Conservation (phyloP, 257 asterid species). For the Solanum megistacrolobum region DNA sequence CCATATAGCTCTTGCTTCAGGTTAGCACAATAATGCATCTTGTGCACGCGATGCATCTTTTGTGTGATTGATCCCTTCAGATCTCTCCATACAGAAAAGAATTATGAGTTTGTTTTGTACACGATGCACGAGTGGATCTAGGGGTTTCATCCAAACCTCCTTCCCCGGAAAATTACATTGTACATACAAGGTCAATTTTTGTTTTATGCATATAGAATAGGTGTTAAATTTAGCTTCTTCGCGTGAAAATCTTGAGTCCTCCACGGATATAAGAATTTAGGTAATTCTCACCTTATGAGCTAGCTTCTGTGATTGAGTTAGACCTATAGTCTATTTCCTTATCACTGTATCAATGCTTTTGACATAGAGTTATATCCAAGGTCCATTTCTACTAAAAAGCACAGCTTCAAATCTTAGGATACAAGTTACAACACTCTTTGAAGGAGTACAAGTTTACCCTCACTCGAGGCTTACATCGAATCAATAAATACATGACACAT, state of each 20-base stretch:
- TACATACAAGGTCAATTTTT: background rate
- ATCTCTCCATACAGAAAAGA: background rate
- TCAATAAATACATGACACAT: background rate
- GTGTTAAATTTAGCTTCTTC: background rate
- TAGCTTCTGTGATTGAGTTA: background rate
- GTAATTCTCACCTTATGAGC: background rate
- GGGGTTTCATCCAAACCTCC: too few relatives aligned
- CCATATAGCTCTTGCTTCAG: background rate
- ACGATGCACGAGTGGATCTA: background rate
- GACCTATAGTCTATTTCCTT: background rate
- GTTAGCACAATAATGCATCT: background rate
- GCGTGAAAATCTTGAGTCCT: background rate
- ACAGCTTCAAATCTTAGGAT: background rate
- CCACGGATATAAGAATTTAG: background rate
- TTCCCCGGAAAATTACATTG: background rate
- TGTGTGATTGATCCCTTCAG: background rate
- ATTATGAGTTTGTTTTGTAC: background rate
- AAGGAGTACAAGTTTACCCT: background rate
- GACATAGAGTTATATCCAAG: background rate
- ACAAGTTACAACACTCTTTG: background rate
- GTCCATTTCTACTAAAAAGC: background rate
- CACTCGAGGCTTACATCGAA: background rate
- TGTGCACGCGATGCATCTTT: background rate
- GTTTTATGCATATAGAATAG: background rate
- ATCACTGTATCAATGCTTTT: background rate